These are phyloP conservation scores for Huntiella moniliformis DNA, from an alignment of 2,329 filamentous ascomycete species.

Conservation along the genomic window DNA sequence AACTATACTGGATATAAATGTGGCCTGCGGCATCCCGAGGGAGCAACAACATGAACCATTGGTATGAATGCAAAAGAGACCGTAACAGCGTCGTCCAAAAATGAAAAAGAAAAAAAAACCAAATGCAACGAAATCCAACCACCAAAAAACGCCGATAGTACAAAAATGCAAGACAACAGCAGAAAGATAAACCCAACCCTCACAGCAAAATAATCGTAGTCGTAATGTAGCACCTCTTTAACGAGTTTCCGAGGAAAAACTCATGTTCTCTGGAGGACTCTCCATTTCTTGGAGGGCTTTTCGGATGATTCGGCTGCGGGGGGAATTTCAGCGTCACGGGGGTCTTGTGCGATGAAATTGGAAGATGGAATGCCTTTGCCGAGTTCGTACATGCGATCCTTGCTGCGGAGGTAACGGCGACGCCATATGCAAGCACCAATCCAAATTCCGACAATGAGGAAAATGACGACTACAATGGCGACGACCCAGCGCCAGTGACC, in stretches of 20 bases:
- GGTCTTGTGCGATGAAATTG: slow-evolving; percentile 15
- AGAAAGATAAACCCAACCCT: too few relatives aligned
- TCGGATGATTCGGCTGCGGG: not conserved
- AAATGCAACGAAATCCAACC: slow-evolving; percentile 2
- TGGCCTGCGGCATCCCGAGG: too few relatives aligned
- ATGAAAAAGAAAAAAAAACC: slow-evolving; percentile 2
- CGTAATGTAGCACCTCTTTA: too few relatives aligned
- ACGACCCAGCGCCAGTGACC: slow-evolving; percentile 65
- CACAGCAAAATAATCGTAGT: too few relatives aligned
- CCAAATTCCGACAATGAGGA: slow-evolving; percentile 50
- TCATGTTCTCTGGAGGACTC: slow-evolving; percentile 25
- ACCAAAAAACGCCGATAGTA: slow-evolving; percentile 8
- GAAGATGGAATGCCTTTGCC: slow-evolving; percentile 21
- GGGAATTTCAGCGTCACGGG: slow-evolving; percentile 17
- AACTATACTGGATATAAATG: not conserved
- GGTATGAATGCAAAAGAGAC: slow-evolving; percentile 1
- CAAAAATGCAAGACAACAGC: slow-evolving; percentile 1
- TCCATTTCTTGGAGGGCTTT: slow-evolving; percentile 25
- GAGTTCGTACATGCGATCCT: slow-evolving; percentile 36
- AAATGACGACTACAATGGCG: slow-evolving; percentile 55
- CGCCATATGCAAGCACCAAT: slow-evolving; percentile 51
- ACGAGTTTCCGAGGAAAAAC: too few relatives aligned
- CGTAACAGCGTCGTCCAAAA: slow-evolving; percentile 1
- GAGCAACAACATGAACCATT: too few relatives aligned
- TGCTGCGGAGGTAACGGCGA: slow-evolving; percentile 52